A percentile compares a stretch with the other conserved stretches of the same genome.
phyloP scores from a whole-genome alignment of 2,329 filamentous ascomycete species.

The Fusarium nanum region DNA sequence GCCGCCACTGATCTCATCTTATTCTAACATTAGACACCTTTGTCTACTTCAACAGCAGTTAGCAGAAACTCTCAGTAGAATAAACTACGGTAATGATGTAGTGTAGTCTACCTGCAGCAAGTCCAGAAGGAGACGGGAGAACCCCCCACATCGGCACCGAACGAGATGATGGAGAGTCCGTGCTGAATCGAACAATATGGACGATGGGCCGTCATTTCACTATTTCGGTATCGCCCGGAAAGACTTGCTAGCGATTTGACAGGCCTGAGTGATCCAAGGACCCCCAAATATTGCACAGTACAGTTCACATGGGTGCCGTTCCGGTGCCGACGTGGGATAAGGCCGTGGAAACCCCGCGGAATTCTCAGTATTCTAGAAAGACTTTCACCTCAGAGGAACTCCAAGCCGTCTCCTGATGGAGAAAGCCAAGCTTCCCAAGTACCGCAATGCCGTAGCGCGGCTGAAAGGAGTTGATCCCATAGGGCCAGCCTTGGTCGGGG shows the following conservation, averaged over 20 bases:
- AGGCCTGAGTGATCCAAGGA: not conserved
- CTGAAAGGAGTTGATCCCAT: constrained; percentile 11
- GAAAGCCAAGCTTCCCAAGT: not conserved
- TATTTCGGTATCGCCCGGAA: constrained; percentile 16
- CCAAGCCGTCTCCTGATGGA: not conserved
- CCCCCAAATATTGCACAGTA: not conserved
- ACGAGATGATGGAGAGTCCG: not conserved
- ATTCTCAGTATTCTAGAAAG: constrained; percentile 38
- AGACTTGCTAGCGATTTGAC: not conserved
- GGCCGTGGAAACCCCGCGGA: constrained; percentile 26
- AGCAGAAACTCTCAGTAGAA: not conserved
- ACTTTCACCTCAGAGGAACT: not conserved
- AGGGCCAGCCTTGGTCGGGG: constrained; percentile 4
- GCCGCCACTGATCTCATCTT: constrained; percentile 25
- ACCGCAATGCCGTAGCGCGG: not conserved
- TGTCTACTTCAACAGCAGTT: not conserved
- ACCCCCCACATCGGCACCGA: constrained; percentile 41
- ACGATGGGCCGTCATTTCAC: constrained; percentile 11
- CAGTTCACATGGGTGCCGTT: constrained; percentile 8
- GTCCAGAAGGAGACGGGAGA: not conserved
- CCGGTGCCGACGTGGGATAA: constrained; percentile 39
- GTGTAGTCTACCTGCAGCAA: not conserved
- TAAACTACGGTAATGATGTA: not conserved
- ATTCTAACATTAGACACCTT: not conserved
- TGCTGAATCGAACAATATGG: not conserved